phyloP scores from a whole-genome alignment of 306 rosid species.

The Crataegus laevigata region DNA sequence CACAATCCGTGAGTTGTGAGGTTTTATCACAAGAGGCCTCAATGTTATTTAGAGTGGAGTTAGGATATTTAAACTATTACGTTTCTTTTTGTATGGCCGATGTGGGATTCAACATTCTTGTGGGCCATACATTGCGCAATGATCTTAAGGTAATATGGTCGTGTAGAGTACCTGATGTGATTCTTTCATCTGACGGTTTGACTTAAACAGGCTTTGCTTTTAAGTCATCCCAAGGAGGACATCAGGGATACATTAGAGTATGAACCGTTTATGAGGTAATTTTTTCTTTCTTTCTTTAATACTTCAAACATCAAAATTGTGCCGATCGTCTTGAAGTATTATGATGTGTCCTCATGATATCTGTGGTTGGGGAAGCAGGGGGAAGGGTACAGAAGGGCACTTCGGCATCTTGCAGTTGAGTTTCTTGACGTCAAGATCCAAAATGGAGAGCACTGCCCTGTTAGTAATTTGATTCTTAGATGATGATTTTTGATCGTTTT shows the following conservation, averaged over 20 bases:
- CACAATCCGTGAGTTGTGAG: too few species aligned
- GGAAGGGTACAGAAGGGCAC: constrained; percentile 49
- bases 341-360: constrained; percentile 6
- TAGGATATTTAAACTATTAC: too few species aligned
- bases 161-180: not conserved
- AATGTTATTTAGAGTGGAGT: too few species aligned
- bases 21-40: too few species aligned
- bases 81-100: too few species aligned
- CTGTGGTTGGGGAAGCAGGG: constrained; percentile 40
- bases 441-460: constrained; percentile 92
- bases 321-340: not conserved
- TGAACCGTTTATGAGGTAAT: constrained; percentile 59
- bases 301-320: not conserved
- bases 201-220: constrained; percentile 58
- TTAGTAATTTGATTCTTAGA: constrained; percentile 38
- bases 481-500: not conserved
- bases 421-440: constrained; percentile 74
- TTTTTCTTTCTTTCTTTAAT: not conserved
- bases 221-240: constrained; percentile 87
- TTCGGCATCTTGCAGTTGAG: constrained; percentile 74
- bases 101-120: too few species aligned
- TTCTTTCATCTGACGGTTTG: not conserved
- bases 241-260: constrained; percentile 76
- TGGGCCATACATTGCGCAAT: constrained; percentile 88
- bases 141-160: constrained; percentile 61